Evolutionary conservation across 2,329 filamentous ascomycete genomes (phyloP), one percentile per base, ranked within the genome.

Genomic region (Sarocladiaceae sp.): DNA sequence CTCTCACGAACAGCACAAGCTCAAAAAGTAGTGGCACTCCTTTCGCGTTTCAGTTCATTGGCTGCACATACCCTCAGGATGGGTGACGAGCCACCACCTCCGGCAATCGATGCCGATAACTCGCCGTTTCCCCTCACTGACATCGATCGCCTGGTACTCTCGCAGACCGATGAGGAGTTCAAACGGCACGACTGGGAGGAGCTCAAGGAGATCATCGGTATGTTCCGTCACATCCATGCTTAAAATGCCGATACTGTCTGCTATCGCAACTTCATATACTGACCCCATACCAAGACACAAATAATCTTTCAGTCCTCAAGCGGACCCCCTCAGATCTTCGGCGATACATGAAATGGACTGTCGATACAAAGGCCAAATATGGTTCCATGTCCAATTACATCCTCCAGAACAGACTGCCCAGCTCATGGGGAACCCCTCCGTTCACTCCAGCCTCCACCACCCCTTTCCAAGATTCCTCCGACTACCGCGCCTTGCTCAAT

Each of bases 341-440:
- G 51, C 79, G 80, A 36, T 97, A 97, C 64, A 84, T 93, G 60
- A 74, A 85, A 63, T 96, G 87, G 79, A 89, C 86, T 13, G 74
- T 81, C 46, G 76, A 84, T 53, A 83, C 87, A 49, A 86, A 87
- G 59, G 76, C 78, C 53, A 70, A 86, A 59, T 89, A 94, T 72
- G 90, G 91, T 55, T 88, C 84, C 57, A 87, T 95, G 63, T 86
- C 88, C 70, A 77, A 84, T 53, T 97, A 88, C 66, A 80, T 97
- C 48, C 73, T 95, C 51, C 75, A 77, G 52, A 78, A 94, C 67
- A 79, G 90, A 35, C 73, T 97, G 54, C 79, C 82, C 26, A 68
- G 71, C 52, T 61, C 67, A 51, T 97, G 92, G 92, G 80, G 80
- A 2, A 57, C 63, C 26, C 77, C 78, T 15, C 81, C 82, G 4